Evolutionary conservation across 148 eudicot species (phyloP), one percentile per base, ranked within the genome.

Genomic region (Beta vulgaris): DNA sequence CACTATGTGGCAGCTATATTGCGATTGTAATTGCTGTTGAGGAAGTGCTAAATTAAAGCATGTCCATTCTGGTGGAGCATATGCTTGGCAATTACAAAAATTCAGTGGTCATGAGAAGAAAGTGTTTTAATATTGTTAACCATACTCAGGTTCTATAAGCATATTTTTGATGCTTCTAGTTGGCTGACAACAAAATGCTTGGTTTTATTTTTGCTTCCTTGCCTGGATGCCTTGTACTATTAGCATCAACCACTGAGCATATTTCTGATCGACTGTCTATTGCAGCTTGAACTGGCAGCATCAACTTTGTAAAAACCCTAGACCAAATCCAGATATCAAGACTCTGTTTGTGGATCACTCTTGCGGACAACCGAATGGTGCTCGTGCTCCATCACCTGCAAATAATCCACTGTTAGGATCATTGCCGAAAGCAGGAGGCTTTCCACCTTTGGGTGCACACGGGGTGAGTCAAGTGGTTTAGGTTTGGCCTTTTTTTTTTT

Each of bases 231-330:
- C 7, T 39, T 55, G 14, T 36, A 25, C 46, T 68, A 7, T 55
- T 21, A 23, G 11, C 32, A 42, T 35, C 49, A 36, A 29, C 25
- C 35, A 19, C 43, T 73, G 35, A 77, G 28, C 42, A 53, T 32
- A 18, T 73, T 26, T 44, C 75, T 61, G 18, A 54, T 15, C 42
- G n/a, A 19, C 31, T 63, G 34, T 77, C 42, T 49, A 60, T 67
- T 80, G 80, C 93, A 92, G 98, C 85, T 86, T 92, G 77, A 92
- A 92, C 77, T 92, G 96, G 97, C 96, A 92, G 85, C 97, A 92
- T 79, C 86, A 90, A 68, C 89, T 87, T 37, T 92, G 97, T 74
- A 86, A 88, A 75, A 86, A 87, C 67, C 97, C 90, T 48, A 83
- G 87, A 82, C 85, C 87, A 29, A 87, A 90, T 82, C 97, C 97